Percentiles rank a stretch among this genome's conserved stretches.
These are phyloP conservation scores for Akanthomyces muscarius DNA, from an alignment of 2,329 filamentous ascomycete genomes.

Conservation along the genomic window DNA sequence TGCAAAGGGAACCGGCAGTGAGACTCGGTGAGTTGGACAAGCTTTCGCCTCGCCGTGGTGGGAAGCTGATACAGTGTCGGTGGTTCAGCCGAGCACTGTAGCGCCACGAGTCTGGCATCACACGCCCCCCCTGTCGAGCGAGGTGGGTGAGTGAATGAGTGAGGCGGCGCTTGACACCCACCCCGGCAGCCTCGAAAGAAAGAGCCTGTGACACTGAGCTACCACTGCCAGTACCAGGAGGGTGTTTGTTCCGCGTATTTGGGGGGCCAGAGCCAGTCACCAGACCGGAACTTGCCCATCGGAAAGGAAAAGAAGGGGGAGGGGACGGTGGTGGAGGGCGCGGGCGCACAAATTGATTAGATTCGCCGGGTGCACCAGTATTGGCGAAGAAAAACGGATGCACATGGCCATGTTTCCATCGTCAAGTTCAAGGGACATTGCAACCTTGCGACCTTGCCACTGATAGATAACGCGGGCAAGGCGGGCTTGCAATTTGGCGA, in stretches of 20 bases:
- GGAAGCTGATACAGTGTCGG: background rate
- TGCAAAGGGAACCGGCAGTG: background rate
- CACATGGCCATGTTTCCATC: too few relatives aligned
- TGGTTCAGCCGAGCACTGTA: background rate
- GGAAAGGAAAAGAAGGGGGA: background rate
- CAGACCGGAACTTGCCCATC: background rate
- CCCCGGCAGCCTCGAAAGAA: too few relatives aligned
- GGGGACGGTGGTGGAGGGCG: too few relatives aligned
- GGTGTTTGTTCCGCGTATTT: background rate
- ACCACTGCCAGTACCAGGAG: too few relatives aligned
- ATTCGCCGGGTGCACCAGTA: background rate
- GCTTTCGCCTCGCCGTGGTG: constrained; percentile 1
- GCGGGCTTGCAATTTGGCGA: background rate
- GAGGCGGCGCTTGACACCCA: too few relatives aligned
- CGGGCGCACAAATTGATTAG: background rate
- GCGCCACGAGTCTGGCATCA: background rate
- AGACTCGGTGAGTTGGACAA: constrained; percentile 2
- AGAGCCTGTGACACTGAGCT: too few relatives aligned
- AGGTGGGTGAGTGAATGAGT: too few relatives aligned
- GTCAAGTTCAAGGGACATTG: too few relatives aligned
- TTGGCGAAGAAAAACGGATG: too few relatives aligned
- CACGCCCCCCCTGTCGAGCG: background rate
- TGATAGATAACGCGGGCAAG: background rate
- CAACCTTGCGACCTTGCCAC: background rate
- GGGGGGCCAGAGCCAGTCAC: background rate